Evolutionary conservation across 2,329 filamentous ascomycete species (phyloP).

Genomic region (Anisogramma anomala): DNA sequence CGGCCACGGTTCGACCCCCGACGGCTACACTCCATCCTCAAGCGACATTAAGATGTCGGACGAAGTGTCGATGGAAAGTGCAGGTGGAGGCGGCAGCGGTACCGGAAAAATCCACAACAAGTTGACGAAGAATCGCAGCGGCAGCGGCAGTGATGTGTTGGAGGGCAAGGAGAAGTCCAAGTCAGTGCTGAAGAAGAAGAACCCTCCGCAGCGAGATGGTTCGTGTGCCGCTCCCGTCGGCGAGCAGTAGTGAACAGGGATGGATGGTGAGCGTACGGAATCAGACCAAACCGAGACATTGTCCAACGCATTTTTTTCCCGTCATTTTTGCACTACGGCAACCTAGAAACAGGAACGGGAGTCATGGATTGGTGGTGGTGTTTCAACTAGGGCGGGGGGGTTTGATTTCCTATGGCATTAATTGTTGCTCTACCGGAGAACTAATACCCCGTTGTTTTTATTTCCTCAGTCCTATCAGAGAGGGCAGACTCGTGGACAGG

Average conservation of each 20-base stretch:
- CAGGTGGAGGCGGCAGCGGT: constrained; percentile 13
- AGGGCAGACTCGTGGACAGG: too few relatives aligned
- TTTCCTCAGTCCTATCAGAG: too few relatives aligned
- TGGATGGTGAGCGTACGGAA: too few relatives aligned
- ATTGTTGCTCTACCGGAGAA: neutral
- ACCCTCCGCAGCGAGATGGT: constrained; percentile 17
- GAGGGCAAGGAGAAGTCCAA: constrained; percentile 11
- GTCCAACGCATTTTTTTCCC: neutral
- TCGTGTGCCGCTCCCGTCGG: constrained; percentile 15
- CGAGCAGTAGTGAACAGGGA: constrained; percentile 12
- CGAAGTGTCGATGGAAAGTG: constrained; percentile 17
- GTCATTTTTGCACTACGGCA: neutral
- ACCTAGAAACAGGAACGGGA: neutral
- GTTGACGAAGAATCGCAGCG: constrained; percentile 13
- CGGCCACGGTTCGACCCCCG: constrained; percentile 16
- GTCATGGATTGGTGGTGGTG: neutral
- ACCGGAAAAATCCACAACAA: constrained; percentile 14
- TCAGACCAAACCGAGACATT: neutral
- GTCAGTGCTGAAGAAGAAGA: constrained; percentile 15
- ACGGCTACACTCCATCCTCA: constrained; percentile 22
- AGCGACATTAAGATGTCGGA: constrained; percentile 26
- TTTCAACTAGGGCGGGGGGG: neutral
- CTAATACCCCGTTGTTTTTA: neutral
- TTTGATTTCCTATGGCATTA: neutral
- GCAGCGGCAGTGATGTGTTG: constrained; percentile 5